Evolutionary conservation across 306 rosid species (phyloP).

Genomic region (Crataegus laevigata): DNA sequence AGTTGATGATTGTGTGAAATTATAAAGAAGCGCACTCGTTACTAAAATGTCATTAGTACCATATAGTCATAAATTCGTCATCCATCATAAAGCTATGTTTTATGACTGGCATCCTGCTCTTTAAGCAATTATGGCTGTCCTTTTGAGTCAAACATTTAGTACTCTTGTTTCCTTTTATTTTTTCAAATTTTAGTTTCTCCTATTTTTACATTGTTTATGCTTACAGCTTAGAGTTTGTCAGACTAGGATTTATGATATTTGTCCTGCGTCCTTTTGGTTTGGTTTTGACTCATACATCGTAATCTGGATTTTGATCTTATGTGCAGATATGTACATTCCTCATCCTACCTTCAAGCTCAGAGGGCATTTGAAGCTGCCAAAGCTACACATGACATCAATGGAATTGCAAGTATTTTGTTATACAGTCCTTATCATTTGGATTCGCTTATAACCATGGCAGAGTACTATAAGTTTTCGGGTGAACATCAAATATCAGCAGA

Average conservation of each 20-base stretch:
- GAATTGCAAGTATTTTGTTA: constrained; percentile 50
- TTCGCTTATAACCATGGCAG: constrained; percentile 82
- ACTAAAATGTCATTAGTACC: not conserved
- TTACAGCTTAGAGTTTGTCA: not conserved
- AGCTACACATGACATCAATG: constrained; percentile 76
- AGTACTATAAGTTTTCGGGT: constrained; percentile 78
- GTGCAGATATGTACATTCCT: constrained; percentile 62
- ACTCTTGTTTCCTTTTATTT: not conserved
- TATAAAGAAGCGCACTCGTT: not conserved
- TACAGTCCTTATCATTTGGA: constrained; percentile 79
- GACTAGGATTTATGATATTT: not conserved
- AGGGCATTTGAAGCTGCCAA: constrained; percentile 75
- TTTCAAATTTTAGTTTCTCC: not conserved
- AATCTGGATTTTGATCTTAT: constrained; percentile 17
- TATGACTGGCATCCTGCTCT: not conserved
- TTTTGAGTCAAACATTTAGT: not conserved
- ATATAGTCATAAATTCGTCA: not conserved
- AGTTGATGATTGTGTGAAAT: not conserved
- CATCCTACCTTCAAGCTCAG: constrained; percentile 67
- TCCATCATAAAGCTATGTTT: not conserved
- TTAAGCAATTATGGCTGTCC: not conserved
- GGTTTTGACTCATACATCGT: not conserved
- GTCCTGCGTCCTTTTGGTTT: not conserved
- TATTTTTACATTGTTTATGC: not conserved
- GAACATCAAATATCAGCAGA: constrained; percentile 93